Evolutionary conservation across 768 basidiomycete genomes (phyloP), one percentile per base, ranked within the genome.

Genomic region (Lepiota venenata): DNA sequence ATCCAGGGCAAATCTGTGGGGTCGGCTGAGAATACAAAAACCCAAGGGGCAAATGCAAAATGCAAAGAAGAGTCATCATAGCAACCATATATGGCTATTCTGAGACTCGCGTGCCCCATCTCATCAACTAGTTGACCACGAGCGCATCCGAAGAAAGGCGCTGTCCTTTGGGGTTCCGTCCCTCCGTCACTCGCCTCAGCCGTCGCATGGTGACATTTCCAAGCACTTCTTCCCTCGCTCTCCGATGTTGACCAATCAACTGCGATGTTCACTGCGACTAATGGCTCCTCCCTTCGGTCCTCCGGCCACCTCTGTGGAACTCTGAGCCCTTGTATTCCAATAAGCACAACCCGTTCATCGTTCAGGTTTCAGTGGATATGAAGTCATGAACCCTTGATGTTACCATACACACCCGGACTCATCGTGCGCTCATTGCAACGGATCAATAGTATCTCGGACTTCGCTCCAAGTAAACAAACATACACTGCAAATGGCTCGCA

Each of bases 91-190:
- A 18, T 18, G 11, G 39, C 14, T 18, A 50, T 42, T 15, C 10
- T 15, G 39, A 40, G 32, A 36, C 20, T 45, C 18, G 37, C 39
- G 36, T 20, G n/a, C 51, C 32, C 36, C n/a, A 18, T 6, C n/a
- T 9, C 14, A 38, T 36, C 32, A 40, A 47, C n/a, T 45, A 46
- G 21, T 16, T 38, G 14, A 21, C 18, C 25, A 20, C 37, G 52
- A 18, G 52, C 52, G 52, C 52, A 29, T 54, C 45, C 52, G 52
- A 46, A 46, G 38, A 47, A 54, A 46, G 43, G 29, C 25, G 15
- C 35, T 25, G 42, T 16, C 20, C 41, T 27, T 43, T 16, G n/a
- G 35, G 22, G 22, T 32, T 3, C 25, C 43, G 25, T 37, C 39
- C 42, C 36, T 46, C 32, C 43, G 21, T 41, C 32, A 9, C 10